Base-by-base conservation (phyloP, 768 basidiomycete species). In the Leccinum arenicola region DNA sequence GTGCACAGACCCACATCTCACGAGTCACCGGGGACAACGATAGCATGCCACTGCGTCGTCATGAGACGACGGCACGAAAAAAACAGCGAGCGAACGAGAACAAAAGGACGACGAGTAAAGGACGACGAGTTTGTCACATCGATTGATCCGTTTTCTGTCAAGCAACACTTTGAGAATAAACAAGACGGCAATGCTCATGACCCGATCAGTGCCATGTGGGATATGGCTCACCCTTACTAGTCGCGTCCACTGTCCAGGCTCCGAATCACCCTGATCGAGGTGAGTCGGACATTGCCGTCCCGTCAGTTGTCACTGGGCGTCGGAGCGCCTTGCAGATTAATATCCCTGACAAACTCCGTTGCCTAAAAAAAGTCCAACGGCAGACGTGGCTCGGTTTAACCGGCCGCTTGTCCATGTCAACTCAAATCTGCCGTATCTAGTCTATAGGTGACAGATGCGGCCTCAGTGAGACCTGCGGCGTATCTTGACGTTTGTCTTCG, bases 141-240 rank as follows among this genome's bases (percentile, higher is more conserved):
- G 19, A 35, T 50, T 54, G 53, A 59, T 59, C 58, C 54, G 31
- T 23, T 31, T 43, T 52, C n/a, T 45, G 52, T 25, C 33, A 59
- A 50, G 49, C 31, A 38, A 31, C 11, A 45, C 43, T 45, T 43
- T 43, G 40, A 43, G 40, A 45, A 25, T 17, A 19, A 54, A 54
- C 23, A 50, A 29, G 12, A 49, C 51, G 19, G n/a, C 21, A 21
- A 52, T 33, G 21, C 6, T n/a, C 19, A 19, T 52, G 33, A 52
- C 27, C 15, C 51, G 51, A 35, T 35, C 33, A 19, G 19, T 19
- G 33, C 51, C 51, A 35, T 35, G 27, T 35, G 51, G 48, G 38
- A 40, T 25, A 23, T 50, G 14, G 50, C 27, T 29, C 21, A 21
- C 29, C n/a, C 15, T n/a, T 50, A 15, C 50, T 29, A 25, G 12